Evolutionary conservation across 352 stramenopile genomes (phyloP).

Genomic region (Discostella stelligera): DNA sequence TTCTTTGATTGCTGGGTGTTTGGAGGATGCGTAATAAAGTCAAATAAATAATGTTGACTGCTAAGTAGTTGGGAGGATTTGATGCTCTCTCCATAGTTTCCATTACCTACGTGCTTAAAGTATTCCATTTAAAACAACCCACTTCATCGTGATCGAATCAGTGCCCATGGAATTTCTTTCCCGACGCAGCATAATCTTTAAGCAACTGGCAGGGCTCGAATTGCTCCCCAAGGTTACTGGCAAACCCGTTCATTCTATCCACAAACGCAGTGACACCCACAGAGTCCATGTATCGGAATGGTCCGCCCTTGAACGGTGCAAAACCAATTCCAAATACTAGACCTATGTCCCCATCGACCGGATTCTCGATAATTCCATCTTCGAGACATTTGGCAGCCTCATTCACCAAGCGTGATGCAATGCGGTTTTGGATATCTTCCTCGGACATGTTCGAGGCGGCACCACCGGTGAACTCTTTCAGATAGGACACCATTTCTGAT

Average conservation of each 20-base stretch:
- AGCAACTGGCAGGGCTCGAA: conserved; percentile 94
- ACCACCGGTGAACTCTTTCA: conserved; percentile 89
- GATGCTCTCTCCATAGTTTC: background rate
- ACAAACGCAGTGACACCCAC: conserved; percentile 91
- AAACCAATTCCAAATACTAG: conserved; percentile 99
- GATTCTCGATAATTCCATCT: conserved; percentile 96
- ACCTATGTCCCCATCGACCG: conserved; percentile 95
- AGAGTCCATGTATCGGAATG: conserved; percentile 95
- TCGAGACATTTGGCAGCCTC: conserved; percentile 95
- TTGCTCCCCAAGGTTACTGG: conserved; percentile 93
- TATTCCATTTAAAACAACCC: background rate
- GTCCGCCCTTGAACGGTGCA: conserved; percentile 94
- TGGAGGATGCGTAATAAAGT: conserved; percentile 27
- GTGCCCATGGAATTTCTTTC: conserved; percentile 95
- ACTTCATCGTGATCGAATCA: background rate
- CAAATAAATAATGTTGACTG: background rate
- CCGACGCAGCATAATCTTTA: conserved; percentile 94
- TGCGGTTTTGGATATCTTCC: conserved; percentile 90
- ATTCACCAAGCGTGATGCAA: conserved; percentile 95
- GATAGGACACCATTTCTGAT: conserved; percentile 71
- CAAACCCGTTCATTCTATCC: conserved; percentile 94
- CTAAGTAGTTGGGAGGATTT: background rate
- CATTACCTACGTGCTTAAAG: too few species aligned
- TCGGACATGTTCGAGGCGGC: conserved; percentile 84
- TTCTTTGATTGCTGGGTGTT: conserved; percentile 38